Conservation (phyloP, 768 basidiomycete species). For the Tricholoma furcatifolium region DNA sequence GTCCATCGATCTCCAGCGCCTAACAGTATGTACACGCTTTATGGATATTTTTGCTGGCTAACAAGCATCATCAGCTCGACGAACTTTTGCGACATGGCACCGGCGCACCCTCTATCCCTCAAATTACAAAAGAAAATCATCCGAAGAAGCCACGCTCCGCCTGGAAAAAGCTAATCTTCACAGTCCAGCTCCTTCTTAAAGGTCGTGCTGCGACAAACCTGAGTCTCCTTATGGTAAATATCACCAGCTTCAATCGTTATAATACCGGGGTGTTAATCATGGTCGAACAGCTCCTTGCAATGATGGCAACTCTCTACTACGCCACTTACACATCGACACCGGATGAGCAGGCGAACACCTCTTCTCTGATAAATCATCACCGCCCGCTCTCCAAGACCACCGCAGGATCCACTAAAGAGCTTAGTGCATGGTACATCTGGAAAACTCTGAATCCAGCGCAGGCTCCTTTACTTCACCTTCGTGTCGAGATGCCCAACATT, state of each 20-base stretch:
- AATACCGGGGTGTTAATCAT: too few species aligned
- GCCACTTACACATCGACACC: conserved; percentile 56
- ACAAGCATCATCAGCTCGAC: conserved; percentile 54
- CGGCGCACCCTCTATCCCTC: conserved; percentile 42
- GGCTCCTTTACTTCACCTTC: conserved; percentile 67
- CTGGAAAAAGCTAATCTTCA: conserved; percentile 40
- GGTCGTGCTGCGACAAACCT: conserved; percentile 76
- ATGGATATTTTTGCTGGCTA: background rate
- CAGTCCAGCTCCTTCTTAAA: conserved; percentile 48
- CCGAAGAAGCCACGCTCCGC: conserved; percentile 41
- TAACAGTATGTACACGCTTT: conserved; percentile 57
- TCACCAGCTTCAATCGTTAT: background rate
- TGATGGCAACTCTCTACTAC: conserved; percentile 73
- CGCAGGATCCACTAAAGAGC: conserved; percentile 17
- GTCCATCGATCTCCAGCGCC: conserved; percentile 91
- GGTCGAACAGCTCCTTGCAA: conserved; percentile 62
- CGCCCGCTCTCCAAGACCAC: conserved; percentile 30
- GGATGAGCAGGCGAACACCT: conserved; percentile 26
- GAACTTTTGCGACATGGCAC: conserved; percentile 78
- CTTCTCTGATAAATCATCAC: conserved; percentile 29
- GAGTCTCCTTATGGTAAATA: conserved; percentile 71
- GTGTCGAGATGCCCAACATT: conserved; percentile 77
- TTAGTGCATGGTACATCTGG: conserved; percentile 74
- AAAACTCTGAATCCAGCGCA: conserved; percentile 69
- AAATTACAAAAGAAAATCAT: conserved; percentile 23